A percentile compares a stretch with the other conserved stretches of the same genome.
These are phyloP conservation scores for Akanthomyces uredinophilus DNA, from an alignment of 2,329 filamentous ascomycete genomes.

Conservation along the genomic window DNA sequence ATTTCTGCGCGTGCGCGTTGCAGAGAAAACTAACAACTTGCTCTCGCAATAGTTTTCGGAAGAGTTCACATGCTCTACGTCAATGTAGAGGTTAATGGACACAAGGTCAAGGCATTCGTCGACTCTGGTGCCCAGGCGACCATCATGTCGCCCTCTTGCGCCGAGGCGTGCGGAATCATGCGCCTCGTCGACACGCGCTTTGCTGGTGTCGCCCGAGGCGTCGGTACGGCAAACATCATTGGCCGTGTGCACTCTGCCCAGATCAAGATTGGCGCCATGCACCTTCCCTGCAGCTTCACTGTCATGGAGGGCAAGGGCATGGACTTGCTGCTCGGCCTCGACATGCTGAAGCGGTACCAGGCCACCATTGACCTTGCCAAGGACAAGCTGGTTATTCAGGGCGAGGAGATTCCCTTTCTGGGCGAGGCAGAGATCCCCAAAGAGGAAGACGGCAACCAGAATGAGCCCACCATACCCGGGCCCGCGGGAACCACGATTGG, in stretches of 20 bases:
- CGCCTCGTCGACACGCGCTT: constrained; percentile 89
- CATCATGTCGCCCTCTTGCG: constrained; percentile 95
- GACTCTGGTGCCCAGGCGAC: constrained; percentile 97
- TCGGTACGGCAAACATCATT: constrained; percentile 90
- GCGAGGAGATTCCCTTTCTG: constrained; percentile 81
- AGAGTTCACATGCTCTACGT: constrained; percentile 96
- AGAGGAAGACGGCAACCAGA: constrained; percentile 66
- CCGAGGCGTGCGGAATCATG: constrained; percentile 92
- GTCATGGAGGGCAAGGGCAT: constrained; percentile 99
- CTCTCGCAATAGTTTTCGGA: constrained; percentile 66
- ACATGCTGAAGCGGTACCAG: constrained; percentile 96
- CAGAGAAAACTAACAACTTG: constrained; percentile 13
- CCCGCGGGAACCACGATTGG: constrained; percentile 88
- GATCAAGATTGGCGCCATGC: constrained; percentile 84
- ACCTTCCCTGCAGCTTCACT: constrained; percentile 91
- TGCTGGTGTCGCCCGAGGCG: constrained; percentile 84
- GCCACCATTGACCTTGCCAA: constrained; percentile 83
- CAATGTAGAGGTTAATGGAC: constrained; percentile 88
- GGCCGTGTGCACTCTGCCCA: constrained; percentile 93
- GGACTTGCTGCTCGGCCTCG: constrained; percentile 84
- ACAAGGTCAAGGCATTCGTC: constrained; percentile 90
- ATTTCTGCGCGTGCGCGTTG: constrained; percentile 16
- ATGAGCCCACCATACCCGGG: constrained; percentile 79
- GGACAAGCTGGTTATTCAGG: constrained; percentile 82
- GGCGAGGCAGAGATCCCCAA: constrained; percentile 94